Evolutionary conservation across 305 asterid genomes (phyloP).

Genomic region (Caryopteris hybrid): DNA sequence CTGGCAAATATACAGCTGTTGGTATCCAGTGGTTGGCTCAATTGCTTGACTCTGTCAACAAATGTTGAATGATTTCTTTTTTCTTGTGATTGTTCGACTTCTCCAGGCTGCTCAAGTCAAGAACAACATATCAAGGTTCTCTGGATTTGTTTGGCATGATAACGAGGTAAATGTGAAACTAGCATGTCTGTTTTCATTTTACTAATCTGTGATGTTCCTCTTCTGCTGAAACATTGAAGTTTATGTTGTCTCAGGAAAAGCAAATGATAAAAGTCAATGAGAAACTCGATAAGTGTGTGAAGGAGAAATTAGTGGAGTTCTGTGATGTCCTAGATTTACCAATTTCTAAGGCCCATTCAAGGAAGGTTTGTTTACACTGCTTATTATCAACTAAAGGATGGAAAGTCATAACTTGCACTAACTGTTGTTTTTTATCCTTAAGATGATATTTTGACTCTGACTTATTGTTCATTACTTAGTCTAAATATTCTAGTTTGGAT

Average conservation of each 20-base stretch:
- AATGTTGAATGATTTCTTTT: not conserved
- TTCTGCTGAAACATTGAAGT: constrained; percentile 4
- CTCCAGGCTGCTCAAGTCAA: constrained; percentile 79
- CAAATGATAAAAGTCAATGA: constrained; percentile 46
- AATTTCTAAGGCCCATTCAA: constrained; percentile 37
- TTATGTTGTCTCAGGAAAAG: constrained; percentile 41
- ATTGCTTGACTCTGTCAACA: not conserved
- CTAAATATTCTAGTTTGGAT: not conserved
- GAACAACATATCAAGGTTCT: constrained; percentile 72
- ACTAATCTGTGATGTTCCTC: constrained; percentile 4
- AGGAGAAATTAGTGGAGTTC: constrained; percentile 53
- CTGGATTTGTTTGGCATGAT: constrained; percentile 92
- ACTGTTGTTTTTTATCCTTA: not conserved
- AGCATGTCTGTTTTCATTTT: not conserved
- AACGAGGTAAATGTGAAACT: constrained; percentile 56
- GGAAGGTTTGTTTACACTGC: constrained; percentile 49
- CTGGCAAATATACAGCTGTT: not conserved
- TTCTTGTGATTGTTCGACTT: constrained; percentile 19
- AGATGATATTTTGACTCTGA: not conserved
- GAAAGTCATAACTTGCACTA: not conserved
- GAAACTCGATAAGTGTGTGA: constrained; percentile 54
- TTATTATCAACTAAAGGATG: constrained; percentile 11
- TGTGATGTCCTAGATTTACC: constrained; percentile 57
- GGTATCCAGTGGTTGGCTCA: not conserved
- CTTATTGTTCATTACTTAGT: not conserved